Conservation (phyloP, 371 early-diverging fungal genomes). For the Chytridium lagenaria region DNA sequence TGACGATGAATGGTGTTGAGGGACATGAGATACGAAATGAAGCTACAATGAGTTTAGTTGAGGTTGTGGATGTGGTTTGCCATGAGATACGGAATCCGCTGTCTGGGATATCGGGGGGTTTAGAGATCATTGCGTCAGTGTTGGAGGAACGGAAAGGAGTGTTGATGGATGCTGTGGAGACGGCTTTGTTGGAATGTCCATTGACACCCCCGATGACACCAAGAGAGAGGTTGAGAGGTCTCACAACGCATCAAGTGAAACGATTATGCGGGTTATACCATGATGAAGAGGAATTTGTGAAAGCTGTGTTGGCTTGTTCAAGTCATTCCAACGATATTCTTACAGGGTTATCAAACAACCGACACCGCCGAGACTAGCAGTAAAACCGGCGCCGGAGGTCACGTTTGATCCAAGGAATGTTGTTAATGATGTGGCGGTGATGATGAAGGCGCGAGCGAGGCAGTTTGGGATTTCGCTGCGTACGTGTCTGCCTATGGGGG, state of each 20-base stretch:
- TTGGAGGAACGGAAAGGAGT: conserved; percentile 1
- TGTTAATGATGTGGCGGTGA: not conserved
- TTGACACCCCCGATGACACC: not conserved
- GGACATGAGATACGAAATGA: not conserved
- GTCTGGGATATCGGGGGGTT: not conserved
- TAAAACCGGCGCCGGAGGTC: too few relatives aligned
- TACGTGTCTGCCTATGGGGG: not conserved
- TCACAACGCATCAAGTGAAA: not conserved
- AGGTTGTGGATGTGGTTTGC: conserved; percentile 4
- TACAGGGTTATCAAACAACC: not conserved
- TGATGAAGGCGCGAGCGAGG: not conserved
- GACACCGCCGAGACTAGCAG: not conserved
- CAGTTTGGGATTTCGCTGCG: not conserved
- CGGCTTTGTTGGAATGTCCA: not conserved
- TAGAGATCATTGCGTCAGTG: not conserved
- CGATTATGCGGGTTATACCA: not conserved
- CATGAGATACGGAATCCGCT: conserved; percentile 19
- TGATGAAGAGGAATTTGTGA: not conserved
- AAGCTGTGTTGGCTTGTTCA: not conserved
- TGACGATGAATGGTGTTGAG: not conserved
- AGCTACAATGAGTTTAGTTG: not conserved
- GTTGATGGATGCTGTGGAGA: not conserved
- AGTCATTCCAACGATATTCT: not conserved
- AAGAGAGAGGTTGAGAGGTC: not conserved
- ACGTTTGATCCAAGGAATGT: not conserved